Evolutionary conservation across 176 grass and related monocot species (phyloP), one percentile per base, ranked within the genome.

Genomic region (Tillandsia fasciculata): DNA sequence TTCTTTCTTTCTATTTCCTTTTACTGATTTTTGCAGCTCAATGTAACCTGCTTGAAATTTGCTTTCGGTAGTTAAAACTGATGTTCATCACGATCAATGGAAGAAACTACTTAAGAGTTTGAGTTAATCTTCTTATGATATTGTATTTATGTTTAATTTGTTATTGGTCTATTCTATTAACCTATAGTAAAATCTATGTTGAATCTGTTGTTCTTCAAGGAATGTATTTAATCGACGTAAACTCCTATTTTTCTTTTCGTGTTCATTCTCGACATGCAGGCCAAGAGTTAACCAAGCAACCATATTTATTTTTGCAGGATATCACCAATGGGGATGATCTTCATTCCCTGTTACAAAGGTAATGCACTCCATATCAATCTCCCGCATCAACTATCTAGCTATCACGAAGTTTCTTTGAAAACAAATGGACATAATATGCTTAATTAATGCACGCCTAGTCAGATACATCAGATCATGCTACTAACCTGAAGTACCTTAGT

Each of bases 341-440:
- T 97, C 77, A 97, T 97, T 74, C 89, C 93, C 11, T 97, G 89
- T 73, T 97, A 97, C 74, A 97, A 97, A 92, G 94, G 94, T 97
- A 42, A 17, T 74, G 79, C 70, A 26, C 52, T 75, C 63, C 64
- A 73, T 53, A 61, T 10, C 54, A 73, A 33, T 58, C 17, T 58
- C 53, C 12, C 3, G 11, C 53, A 13, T 7, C 53, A 11, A 17
- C 3, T 9, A 49, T 54, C n/a, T 9, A 27, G 9, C 8, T 49
- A 48, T 52, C 2, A 64, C 26, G 15, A 64, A 12, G 26, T 10
- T 52, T 27, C 49, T 11, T 12, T 3, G 54, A 1, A 47, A 22
- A 7, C 8, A 10, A 49, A 12, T 50, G 9, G 56, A 13, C 52
- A 13, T 11, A 13, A 56, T 56, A n/a, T 56, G 15, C 3, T 17